phyloP scores from a whole-genome alignment of 176 grass and related monocot species.

The Olyra latifolia region DNA sequence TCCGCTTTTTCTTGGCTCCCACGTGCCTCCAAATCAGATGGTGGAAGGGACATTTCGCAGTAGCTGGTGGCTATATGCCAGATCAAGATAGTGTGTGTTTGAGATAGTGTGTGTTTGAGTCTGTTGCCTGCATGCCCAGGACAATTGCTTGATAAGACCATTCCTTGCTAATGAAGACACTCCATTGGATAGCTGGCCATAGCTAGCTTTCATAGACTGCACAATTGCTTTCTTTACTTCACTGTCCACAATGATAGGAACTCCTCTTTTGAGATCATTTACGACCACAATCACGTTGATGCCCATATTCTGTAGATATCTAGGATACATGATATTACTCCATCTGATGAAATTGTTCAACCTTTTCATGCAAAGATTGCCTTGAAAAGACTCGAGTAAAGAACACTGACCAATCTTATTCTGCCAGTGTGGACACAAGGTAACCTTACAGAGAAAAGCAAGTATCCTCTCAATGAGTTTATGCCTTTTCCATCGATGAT shows the following conservation, averaged over 20 bases:
- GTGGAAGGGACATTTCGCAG: neutral
- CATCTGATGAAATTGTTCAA: neutral
- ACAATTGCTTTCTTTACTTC: slow-evolving; percentile 19
- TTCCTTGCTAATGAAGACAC: neutral
- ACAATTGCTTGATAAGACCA: neutral
- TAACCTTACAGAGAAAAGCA: slow-evolving; percentile 1
- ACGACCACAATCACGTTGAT: neutral
- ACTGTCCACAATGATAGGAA: neutral
- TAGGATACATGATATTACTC: neutral
- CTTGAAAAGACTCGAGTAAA: neutral
- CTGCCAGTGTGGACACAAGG: slow-evolving; percentile 2
- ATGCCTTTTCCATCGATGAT: neutral
- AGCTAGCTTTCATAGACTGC: neutral
- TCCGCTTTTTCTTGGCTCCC: neutral
- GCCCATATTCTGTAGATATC: slow-evolving; percentile 3
- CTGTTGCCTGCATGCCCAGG: slow-evolving; percentile 7
- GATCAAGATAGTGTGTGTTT: slow-evolving; percentile 20
- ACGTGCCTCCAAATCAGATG: neutral
- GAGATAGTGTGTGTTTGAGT: slow-evolving; percentile 8
- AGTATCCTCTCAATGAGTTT: neutral
- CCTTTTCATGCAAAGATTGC: neutral
- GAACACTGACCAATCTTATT: slow-evolving; percentile 7
- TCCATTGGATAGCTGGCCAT: slow-evolving; percentile 17
- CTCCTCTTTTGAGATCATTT: neutral
- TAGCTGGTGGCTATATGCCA: slow-evolving; percentile 18